Evolutionary conservation across 345 rosid genomes (phyloP), one percentile per base, ranked within the genome.

Genomic region (Rhodamnia argentea): DNA sequence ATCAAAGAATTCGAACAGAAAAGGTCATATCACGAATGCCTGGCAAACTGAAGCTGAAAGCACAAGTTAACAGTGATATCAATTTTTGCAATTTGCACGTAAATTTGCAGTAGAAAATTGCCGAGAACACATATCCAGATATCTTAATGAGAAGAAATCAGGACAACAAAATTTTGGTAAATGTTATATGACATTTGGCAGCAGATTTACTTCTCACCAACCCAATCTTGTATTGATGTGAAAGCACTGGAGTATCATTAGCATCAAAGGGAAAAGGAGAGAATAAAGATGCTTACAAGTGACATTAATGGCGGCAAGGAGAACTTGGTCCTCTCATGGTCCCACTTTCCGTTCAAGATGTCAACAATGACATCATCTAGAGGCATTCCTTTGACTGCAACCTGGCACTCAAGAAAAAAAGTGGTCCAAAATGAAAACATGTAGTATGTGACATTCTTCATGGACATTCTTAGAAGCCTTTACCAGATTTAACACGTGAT

Each of bases 241-340:
- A 62, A 74, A 64, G 82, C 32, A 32, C 55, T 20, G 62, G 20
- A n/a, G 14, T 29, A 85, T 74, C 47, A 24, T 16, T 53, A 27
- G 83, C 64, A 76, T 14, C 52, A 55, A 53, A 42, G 15, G 55
- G 15, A 52, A 9, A 42, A 54, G 32, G 29, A 44, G 29, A 44
- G 26, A 26, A 7, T 1, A 54, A 32, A 55, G 29, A 78, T 2
- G 64, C 95, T 87, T 90, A 94, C 96, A 89, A 95, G 95, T 88
- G 88, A 94, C 99, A 97, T 94, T 87, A 95, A 87, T 85, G 99
- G 99, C 13, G 99, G 99, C 93, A 97, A 91, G 84, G 93, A 95
- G 90, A 97, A 95, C 87, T 88, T 90, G 16, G 98, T 91, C 89
- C 96, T 95, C 92, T 93, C 95, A 89, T 97, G 98, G 91, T 97